Percentiles rank a stretch among this genome's conserved stretches.
These are phyloP conservation scores for Dendrocalamus sinicus DNA, from an alignment of 176 grass and related monocot species.

Conservation along the genomic window DNA sequence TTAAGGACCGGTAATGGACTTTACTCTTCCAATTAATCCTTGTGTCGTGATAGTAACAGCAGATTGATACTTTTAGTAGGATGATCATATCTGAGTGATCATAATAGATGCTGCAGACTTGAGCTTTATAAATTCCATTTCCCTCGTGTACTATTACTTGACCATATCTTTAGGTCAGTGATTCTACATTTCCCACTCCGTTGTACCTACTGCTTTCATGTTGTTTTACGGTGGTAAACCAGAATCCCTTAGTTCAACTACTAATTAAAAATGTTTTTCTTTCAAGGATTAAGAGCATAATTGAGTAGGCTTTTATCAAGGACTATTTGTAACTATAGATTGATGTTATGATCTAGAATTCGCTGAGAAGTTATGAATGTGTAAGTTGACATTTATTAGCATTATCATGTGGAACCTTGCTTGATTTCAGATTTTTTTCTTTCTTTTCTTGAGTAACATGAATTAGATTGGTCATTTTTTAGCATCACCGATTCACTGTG, in stretches of 20 bases:
- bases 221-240: not conserved
- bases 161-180: not conserved
- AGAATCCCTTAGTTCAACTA: not conserved
- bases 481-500: not conserved
- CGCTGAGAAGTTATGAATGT: constrained; percentile 20
- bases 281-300: constrained; percentile 6
- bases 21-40: constrained; percentile 8
- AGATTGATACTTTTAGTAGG: not conserved
- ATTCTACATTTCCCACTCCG: not conserved
- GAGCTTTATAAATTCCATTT: not conserved
- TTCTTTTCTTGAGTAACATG: not conserved
- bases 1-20: too few relatives aligned
- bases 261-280: not conserved
- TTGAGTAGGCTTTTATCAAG: constrained; percentile 14
- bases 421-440: not conserved
- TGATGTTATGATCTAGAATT: constrained; percentile 14
- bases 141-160: not conserved
- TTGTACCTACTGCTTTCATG: constrained; percentile 2
- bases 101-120: constrained; percentile 15
- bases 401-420: not conserved
- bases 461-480: not conserved
- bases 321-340: constrained; percentile 20
- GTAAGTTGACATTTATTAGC: not conserved
- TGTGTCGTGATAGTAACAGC: constrained; percentile 22
- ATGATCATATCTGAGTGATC: not conserved